Conservation (phyloP, 495 filamentous ascomycete species). For the Penicillium crystallinum region DNA sequence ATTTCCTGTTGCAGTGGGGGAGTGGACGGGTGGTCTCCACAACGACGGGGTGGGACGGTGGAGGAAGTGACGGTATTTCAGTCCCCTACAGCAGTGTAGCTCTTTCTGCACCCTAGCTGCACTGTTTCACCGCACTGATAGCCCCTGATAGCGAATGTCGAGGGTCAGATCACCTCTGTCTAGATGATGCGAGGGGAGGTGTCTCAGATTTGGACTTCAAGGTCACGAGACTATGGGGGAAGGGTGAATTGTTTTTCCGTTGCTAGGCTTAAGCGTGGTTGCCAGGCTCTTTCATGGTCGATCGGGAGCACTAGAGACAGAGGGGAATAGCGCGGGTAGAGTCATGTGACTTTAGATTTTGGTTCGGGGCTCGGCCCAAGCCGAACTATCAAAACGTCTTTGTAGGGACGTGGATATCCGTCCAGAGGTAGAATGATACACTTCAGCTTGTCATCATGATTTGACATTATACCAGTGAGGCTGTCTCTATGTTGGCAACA, state of each 20-base stretch:
- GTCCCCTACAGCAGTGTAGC: neutral
- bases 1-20: constrained; percentile 19
- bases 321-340: neutral
- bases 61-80: constrained; percentile 16
- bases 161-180: neutral
- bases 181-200: constrained; percentile 5
- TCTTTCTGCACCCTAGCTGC: constrained; percentile 5
- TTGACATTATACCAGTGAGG: too few species aligned
- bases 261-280: constrained; percentile 7
- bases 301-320: constrained; percentile 1
- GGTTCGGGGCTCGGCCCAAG: neutral
- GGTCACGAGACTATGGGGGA: constrained; percentile 14
- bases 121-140: neutral
- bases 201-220: constrained; percentile 6
- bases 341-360: constrained; percentile 1
- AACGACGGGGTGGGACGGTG: constrained; percentile 25
- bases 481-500: too few species aligned
- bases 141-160: neutral
- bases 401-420: too few species aligned
- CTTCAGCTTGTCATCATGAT: too few species aligned
- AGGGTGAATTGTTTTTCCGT: constrained; percentile 14
- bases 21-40: constrained; percentile 23
- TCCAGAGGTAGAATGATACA: too few species aligned
- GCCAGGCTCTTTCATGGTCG: neutral
- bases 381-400: constrained; percentile 5